Base-by-base conservation (phyloP, 768 basidiomycete genomes). In the Peribolospora baueri region DNA sequence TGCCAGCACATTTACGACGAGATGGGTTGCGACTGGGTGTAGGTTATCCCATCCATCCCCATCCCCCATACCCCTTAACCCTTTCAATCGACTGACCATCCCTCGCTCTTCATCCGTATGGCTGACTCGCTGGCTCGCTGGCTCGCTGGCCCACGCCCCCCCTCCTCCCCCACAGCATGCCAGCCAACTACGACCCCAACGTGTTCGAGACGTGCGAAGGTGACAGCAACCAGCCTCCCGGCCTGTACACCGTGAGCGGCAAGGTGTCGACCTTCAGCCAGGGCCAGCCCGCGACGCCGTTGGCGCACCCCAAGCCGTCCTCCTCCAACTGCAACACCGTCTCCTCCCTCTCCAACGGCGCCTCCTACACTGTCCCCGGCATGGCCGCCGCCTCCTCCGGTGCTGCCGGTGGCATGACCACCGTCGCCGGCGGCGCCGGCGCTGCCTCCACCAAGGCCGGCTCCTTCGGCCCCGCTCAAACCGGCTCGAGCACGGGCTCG, bases 1-100 rank as follows among this genome's bases (percentile, higher is more conserved):
- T 83, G 80, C 64, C 70, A 81, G 60, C 78, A 78, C 59, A 76
- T 80, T 58, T 70, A 72, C 63, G 72, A 75, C 53, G 14, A 69
- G 37, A 71, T 76, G 68, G 78, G 77, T 10, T 75, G 81, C 61
- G 65, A 43, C 4, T 80, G 78, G 14, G 37, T 42, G 43, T 38
- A 50, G 45, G 57, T 38, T 14, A 38, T 14, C 7, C 48, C 48
- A 50, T 25, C 39, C 48, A 50, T 38, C 48, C 14, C 8, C 6
- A 14, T 50, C 7, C 48, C 48, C 7, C 39, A 50, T 38, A 50
- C 48, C 10, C 48, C 48, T 14, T 25, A 25, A 25, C 25, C 25
- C 25, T 25, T 25, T 25, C 25, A 25, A 25, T 1, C 48, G 39
- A 54, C 46, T 57, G 38, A 40, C 48, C 46, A 3, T 42, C 7